Base-by-base conservation (phyloP, 176 grass and related monocot genomes). In the Alopecurus myosuroides region DNA sequence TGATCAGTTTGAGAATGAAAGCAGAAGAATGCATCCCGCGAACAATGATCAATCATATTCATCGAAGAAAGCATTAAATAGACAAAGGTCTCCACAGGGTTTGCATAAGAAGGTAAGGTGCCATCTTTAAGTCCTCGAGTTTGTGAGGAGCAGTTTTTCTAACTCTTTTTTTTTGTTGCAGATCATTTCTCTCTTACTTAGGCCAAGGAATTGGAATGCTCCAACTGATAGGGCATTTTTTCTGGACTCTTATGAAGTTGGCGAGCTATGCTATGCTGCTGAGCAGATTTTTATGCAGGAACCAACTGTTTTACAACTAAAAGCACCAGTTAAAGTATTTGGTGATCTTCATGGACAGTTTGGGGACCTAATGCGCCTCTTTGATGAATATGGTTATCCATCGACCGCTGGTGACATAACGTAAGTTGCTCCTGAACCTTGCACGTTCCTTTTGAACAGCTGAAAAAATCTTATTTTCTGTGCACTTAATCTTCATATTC, bases 1-100 rank as follows among this genome's bases (percentile, higher is more conserved):
- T 33, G 97, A 99, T 87, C 97, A 99, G 56, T 99, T 99, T 87
- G 97, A 99, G 84, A 99, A 99, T 88, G 97, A 99, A 88, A 99
- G 97, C 45, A 94, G 97, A 92, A 87, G 97, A 91, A 96, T 99
- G 93, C 67, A 95, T 80, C 96, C 93, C 48, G 85, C 84, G 42
- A 99, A 74, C 79, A 92, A 91, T 53, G 93, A 99, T 20, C 91
- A 94, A 14, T 65, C 89, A 87, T 89, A 85, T 84, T 79, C 91
- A 70, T 39, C 81, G 7, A 96, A 87, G 77, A 99, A 92, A 88
- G 77, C 88, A 89, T 81, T 96, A 82, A 96, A 89, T 73, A 90
- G 97, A 65, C 97, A 99, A 89, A 95, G 87, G 61, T 96, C 97
- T 31, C 91, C 97, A 68, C 89, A 96, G 83, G 97, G 93, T 76